Conservation (phyloP, 768 basidiomycete genomes). For the Rhizopogon vesiculosus region DNA sequence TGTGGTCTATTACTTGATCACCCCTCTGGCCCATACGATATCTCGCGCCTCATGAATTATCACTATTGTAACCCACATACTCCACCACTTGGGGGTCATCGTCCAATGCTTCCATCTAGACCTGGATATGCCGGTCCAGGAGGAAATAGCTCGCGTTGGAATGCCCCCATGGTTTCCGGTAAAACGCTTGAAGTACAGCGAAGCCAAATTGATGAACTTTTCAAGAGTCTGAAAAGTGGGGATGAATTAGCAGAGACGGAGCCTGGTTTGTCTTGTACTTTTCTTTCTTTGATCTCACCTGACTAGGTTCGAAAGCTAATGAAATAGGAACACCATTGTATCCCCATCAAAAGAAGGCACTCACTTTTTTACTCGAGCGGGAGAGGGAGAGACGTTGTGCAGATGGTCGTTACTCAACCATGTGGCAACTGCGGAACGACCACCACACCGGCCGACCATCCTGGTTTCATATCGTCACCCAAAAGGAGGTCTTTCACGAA, state of each 20-base stretch:
- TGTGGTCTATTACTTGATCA: conserved; percentile 74
- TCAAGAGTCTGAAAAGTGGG: conserved; percentile 82
- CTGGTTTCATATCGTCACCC: conserved; percentile 86
- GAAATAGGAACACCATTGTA: conserved; percentile 86
- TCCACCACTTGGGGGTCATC: conserved; percentile 67
- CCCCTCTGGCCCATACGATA: conserved; percentile 65
- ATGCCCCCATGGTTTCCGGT: conserved; percentile 47
- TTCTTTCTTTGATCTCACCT: conserved; percentile 9
- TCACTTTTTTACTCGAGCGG: conserved; percentile 91
- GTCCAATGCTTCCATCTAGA: conserved; percentile 35
- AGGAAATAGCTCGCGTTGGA: conserved; percentile 44
- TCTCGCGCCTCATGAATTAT: conserved; percentile 51
- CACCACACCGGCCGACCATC: conserved; percentile 38
- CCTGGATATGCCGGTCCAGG: conserved; percentile 37
- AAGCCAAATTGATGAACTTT: conserved; percentile 90
- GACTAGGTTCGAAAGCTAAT: conserved; percentile 35
- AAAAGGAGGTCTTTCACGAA: conserved; percentile 62
- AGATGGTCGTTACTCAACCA: conserved; percentile 61
- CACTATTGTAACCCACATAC: conserved; percentile 90
- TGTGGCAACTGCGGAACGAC: conserved; percentile 63
- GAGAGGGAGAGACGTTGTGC: conserved; percentile 57
- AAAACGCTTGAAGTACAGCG: conserved; percentile 91
- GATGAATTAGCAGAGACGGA: conserved; percentile 85
- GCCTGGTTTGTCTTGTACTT: conserved; percentile 53
- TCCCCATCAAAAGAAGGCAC: conserved; percentile 97